Percentiles rank a stretch among this genome's conserved stretches.
phyloP scores from a whole-genome alignment of 805 yeast genomes.

The Starmerella sp. region DNA sequence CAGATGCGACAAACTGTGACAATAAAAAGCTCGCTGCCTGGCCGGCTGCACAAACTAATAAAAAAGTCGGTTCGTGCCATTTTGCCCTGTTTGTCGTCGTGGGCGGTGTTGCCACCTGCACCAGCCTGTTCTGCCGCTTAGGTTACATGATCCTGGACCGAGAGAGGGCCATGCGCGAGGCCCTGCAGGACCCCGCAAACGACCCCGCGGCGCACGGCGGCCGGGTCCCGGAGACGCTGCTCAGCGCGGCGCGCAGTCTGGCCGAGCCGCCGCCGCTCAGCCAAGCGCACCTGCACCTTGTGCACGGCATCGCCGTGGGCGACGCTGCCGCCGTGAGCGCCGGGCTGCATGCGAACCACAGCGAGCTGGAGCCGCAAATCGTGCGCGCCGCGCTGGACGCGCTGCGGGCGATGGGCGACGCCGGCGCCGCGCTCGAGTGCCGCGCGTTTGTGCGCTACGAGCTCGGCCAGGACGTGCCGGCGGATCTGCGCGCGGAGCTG shows the following conservation, averaged over 20 bases:
- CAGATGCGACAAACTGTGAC: too few relatives aligned
- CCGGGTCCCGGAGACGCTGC: neutral
- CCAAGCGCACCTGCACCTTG: neutral
- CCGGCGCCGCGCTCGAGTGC: neutral
- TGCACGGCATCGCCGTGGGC: neutral
- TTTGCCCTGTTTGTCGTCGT: too few relatives aligned
- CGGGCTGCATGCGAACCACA: neutral
- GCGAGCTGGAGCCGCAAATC: neutral
- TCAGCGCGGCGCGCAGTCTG: neutral
- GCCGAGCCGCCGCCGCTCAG: neutral
- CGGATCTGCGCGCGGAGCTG: neutral
- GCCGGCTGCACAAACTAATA: too few relatives aligned
- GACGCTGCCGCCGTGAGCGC: neutral
- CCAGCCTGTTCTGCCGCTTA: neutral
- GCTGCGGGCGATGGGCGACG: neutral
- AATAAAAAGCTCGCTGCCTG: too few relatives aligned
- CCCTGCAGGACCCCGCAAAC: neutral
- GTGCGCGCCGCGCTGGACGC: neutral
- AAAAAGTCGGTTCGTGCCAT: too few relatives aligned
- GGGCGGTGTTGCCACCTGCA: too few relatives aligned
- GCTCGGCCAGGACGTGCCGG: neutral
- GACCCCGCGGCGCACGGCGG: neutral
- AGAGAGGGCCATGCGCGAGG: neutral
- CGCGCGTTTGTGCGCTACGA: slow-evolving; percentile 7
- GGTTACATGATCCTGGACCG: neutral